Percentiles rank a stretch among this genome's conserved stretches.
Conservation (phyloP, 1,139 yeast genomes). For the Schizosaccharomyces versatilis region DNA sequence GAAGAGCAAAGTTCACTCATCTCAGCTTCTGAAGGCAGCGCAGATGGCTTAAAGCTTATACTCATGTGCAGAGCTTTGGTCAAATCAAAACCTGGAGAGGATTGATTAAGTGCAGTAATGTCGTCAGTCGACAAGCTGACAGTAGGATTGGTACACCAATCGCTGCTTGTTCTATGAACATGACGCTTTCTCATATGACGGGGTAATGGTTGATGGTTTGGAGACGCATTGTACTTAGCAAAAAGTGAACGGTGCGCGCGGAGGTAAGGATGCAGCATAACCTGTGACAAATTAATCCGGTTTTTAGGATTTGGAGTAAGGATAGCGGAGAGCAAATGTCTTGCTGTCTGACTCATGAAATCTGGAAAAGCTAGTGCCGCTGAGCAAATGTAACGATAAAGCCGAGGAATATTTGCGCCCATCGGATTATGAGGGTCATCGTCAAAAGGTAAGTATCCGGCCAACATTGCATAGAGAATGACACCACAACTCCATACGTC, state of each 20-base stretch:
- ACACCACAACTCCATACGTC: constrained; percentile 97
- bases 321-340: constrained; percentile 70
- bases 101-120: too few relatives aligned
- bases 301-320: constrained; percentile 69
- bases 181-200: too few relatives aligned
- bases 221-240: background rate
- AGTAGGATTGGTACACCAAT: too few relatives aligned
- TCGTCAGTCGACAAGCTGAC: too few relatives aligned
- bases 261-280: constrained; percentile 49
- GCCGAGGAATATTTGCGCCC: constrained; percentile 76
- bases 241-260: background rate
- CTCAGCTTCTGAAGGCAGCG: too few relatives aligned
- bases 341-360: constrained; percentile 70
- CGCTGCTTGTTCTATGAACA: too few relatives aligned
- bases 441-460: constrained; percentile 93
- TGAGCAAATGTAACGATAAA: constrained; percentile 75
- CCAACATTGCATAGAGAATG: constrained; percentile 83
- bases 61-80: too few relatives aligned
- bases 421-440: constrained; percentile 94
- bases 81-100: too few relatives aligned
- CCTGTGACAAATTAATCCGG: constrained; percentile 45
- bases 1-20: too few relatives aligned
- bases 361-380: constrained; percentile 92
- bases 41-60: too few relatives aligned
- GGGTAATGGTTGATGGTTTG: too few relatives aligned